Conservation (phyloP, 768 basidiomycete genomes). For the Favolaschia claudopus region DNA sequence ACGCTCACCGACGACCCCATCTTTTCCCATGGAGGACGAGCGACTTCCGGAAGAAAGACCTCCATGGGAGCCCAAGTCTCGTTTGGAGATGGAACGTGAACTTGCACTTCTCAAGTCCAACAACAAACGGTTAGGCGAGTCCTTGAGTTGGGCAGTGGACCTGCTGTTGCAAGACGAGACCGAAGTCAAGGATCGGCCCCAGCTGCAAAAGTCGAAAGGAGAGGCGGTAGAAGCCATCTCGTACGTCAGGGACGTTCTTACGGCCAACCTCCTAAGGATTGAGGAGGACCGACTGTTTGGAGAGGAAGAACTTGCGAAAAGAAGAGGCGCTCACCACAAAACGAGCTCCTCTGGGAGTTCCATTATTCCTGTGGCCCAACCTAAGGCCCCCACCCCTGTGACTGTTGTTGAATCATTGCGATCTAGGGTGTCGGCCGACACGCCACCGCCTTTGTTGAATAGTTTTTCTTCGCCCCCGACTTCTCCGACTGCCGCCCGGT, state of each 20-base stretch:
- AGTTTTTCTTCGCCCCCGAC: slow-evolving; percentile 24
- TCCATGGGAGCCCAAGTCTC: slow-evolving; percentile 72
- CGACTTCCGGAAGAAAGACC: slow-evolving; percentile 62
- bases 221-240: slow-evolving; percentile 81
- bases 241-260: slow-evolving; percentile 79
- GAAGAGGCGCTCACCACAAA: slow-evolving; percentile 24
- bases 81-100: slow-evolving; percentile 77
- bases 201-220: slow-evolving; percentile 50
- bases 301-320: slow-evolving; percentile 49
- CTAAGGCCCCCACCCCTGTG: slow-evolving; percentile 41
- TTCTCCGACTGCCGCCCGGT: slow-evolving; percentile 16
- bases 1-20: slow-evolving; percentile 59
- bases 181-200: slow-evolving; percentile 47
- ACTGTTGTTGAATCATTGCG: slow-evolving; percentile 48
- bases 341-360: not conserved
- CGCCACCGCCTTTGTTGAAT: not conserved
- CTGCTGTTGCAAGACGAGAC: slow-evolving; percentile 66
- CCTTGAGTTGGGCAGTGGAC: slow-evolving; percentile 79
- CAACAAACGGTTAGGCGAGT: slow-evolving; percentile 72
- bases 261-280: slow-evolving; percentile 57
- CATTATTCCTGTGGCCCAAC: slow-evolving; percentile 36
- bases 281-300: slow-evolving; percentile 75
- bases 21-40: slow-evolving; percentile 73
- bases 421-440: not conserved
- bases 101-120: slow-evolving; percentile 58